Percentiles rank a stretch among this genome's conserved stretches.
These are phyloP conservation scores for Bimuria novae-zelandiae DNA, from an alignment of 2,329 filamentous ascomycete species.

Conservation along the genomic window DNA sequence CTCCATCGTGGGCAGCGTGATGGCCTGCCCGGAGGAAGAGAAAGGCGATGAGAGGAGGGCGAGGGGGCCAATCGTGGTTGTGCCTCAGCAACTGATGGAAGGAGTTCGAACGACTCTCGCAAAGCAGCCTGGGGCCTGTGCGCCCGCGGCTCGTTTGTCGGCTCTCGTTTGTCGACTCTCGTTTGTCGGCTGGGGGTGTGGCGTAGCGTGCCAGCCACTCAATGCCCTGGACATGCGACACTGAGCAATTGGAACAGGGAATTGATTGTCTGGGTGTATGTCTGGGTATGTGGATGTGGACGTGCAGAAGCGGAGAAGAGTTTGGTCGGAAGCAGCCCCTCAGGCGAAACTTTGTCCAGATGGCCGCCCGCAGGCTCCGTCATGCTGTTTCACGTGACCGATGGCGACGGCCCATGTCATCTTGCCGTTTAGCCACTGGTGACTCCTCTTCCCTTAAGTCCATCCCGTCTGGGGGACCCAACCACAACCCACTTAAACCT, in stretches of 20 bases:
- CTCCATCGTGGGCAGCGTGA: conserved; percentile 40
- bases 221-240: neutral
- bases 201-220: neutral
- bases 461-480: conserved; percentile 37
- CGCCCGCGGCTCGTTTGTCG: conserved; percentile 11
- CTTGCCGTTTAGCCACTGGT: conserved; percentile 13
- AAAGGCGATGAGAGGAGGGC: conserved; percentile 8
- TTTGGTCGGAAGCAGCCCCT: neutral
- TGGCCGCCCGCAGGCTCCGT: no score
- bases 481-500: conserved; percentile 16
- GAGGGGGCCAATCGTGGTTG: conserved; percentile 1
- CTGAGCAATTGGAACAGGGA: neutral
- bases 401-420: conserved; percentile 6
- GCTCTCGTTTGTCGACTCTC: conserved; percentile 4
- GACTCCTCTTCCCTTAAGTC: conserved; percentile 29
- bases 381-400: conserved; percentile 12
- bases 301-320: neutral
- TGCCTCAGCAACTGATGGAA: conserved; percentile 16
- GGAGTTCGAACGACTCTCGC: conserved; percentile 19
- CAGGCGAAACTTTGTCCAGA: no score
- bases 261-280: no score
- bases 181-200: conserved; percentile 1
- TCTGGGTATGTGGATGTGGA: no score
- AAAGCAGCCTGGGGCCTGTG: conserved; percentile 21
- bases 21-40: conserved; percentile 24